Percentiles rank a stretch among this genome's conserved stretches.
Evolutionary conservation across 306 rosid species (phyloP).

Genomic region (Quercus gilva): DNA sequence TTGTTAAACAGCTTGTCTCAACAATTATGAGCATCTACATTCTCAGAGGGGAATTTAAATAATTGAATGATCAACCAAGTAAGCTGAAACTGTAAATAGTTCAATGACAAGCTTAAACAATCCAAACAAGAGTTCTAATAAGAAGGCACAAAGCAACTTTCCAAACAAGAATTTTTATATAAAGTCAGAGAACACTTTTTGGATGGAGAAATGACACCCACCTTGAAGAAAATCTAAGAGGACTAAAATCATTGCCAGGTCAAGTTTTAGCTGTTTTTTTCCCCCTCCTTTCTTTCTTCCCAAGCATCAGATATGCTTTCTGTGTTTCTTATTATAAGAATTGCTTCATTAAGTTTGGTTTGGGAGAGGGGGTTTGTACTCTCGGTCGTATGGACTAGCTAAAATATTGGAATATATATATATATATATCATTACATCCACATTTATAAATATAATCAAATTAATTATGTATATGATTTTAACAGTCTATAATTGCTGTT

Average conservation of each 20-base stretch:
- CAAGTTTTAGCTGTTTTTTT: too few species aligned
- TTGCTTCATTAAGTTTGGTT: too few species aligned
- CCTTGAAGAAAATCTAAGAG: background rate
- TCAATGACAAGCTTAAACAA: slow-evolving; percentile 19
- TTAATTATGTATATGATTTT: background rate
- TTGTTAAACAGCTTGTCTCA: slow-evolving; percentile 20
- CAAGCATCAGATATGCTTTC: too few species aligned
- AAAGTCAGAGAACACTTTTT: too few species aligned
- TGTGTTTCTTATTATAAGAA: too few species aligned
- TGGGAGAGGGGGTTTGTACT: too few species aligned
- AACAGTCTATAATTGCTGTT: background rate
- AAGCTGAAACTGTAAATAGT: slow-evolving; percentile 12
- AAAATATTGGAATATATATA: too few species aligned
- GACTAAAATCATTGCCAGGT: background rate
- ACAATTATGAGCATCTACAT: slow-evolving; percentile 15
- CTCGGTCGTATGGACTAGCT: too few species aligned
- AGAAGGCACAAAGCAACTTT: background rate
- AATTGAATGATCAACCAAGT: slow-evolving; percentile 1
- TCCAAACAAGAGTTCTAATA: slow-evolving; percentile 3
- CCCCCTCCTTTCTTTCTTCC: too few species aligned
- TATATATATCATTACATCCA: background rate
- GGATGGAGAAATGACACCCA: background rate
- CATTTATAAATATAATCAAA: background rate
- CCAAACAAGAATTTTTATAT: slow-evolving; percentile 2
- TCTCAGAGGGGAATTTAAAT: slow-evolving; percentile 11